Evolutionary conservation across 768 basidiomycete genomes (phyloP).

Genomic region (Guyanaporus albipodus): DNA sequence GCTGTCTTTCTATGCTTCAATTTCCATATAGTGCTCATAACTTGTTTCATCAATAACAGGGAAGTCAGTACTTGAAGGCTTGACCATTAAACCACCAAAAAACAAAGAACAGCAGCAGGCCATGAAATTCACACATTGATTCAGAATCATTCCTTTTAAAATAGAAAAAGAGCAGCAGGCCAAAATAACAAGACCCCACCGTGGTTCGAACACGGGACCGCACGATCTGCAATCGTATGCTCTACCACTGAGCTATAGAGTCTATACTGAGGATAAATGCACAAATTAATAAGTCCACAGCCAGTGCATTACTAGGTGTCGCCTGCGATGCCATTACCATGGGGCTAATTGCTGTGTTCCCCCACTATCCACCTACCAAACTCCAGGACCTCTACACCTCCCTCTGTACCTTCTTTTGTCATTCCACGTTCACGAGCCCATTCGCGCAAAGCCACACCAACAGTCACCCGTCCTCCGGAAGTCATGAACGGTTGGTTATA

Average conservation of each 20-base stretch:
- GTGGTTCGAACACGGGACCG: constrained; percentile 57
- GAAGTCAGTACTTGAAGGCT: too few relatives aligned
- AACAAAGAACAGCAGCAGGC: too few relatives aligned
- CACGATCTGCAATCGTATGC: constrained; percentile 59
- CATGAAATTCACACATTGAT: too few relatives aligned
- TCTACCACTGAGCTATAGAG: constrained; percentile 48
- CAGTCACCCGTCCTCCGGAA: constrained; percentile 51
- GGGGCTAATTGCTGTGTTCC: constrained; percentile 28
- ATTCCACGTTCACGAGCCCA: constrained; percentile 56
- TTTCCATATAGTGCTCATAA: too few relatives aligned
- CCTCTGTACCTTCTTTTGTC: constrained; percentile 27
- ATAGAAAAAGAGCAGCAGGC: constrained; percentile 21
- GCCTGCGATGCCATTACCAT: too few relatives aligned
- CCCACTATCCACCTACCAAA: constrained; percentile 68
- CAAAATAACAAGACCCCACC: constrained; percentile 47
- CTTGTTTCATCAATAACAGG: too few relatives aligned
- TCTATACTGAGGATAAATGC: neutral
- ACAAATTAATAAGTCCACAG: too few relatives aligned
- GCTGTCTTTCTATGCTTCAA: too few relatives aligned
- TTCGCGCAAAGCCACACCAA: constrained; percentile 35
- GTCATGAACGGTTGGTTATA: constrained; percentile 75
- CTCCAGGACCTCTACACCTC: constrained; percentile 39
- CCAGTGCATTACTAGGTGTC: too few relatives aligned
- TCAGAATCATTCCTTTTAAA: too few relatives aligned
- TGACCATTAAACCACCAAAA: too few relatives aligned